Conservation (phyloP, 768 basidiomycete genomes). For the Trametes elegans region DNA sequence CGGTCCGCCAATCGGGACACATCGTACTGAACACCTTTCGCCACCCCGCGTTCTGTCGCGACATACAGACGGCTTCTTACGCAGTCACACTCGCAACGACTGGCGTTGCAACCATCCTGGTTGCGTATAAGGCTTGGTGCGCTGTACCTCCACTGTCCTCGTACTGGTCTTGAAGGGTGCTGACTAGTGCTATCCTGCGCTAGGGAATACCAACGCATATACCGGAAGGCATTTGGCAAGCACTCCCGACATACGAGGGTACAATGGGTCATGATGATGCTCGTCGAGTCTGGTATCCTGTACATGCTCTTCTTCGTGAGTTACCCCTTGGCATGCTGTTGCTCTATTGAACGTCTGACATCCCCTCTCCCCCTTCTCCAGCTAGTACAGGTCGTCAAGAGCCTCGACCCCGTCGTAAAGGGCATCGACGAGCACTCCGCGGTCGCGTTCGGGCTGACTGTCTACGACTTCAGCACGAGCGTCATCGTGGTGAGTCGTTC, state of each 20-base stretch:
- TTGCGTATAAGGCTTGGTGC: conserved; percentile 23
- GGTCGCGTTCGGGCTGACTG: conserved; percentile 17
- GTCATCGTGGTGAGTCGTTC: conserved; percentile 22
- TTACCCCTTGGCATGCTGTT: conserved; percentile 24
- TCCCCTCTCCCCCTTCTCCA: not conserved
- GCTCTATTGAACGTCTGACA: conserved; percentile 13
- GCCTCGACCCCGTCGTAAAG: conserved; percentile 4
- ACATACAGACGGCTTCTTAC: conserved; percentile 25
- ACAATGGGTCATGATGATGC: conserved; percentile 18
- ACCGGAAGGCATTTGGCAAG: not conserved
- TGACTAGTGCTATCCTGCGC: not conserved
- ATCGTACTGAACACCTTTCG: conserved; percentile 18
- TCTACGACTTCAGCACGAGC: conserved; percentile 19
- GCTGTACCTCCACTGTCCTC: not conserved
- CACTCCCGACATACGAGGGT: conserved; percentile 11
- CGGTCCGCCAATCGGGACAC: conserved; percentile 9
- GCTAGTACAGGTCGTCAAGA: conserved; percentile 5
- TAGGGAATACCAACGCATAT: conserved; percentile 2
- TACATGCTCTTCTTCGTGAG: conserved; percentile 28
- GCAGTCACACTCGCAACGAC: conserved; percentile 20
- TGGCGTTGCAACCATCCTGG: conserved; percentile 19
- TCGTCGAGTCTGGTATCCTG: conserved; percentile 25
- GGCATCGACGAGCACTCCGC: conserved; percentile 1
- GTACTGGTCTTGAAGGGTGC: too few relatives aligned
- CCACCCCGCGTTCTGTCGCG: conserved; percentile 21